These are phyloP conservation scores for Ophiostoma australiae DNA, from an alignment of 2,329 filamentous ascomycete species.

Conservation along the genomic window DNA sequence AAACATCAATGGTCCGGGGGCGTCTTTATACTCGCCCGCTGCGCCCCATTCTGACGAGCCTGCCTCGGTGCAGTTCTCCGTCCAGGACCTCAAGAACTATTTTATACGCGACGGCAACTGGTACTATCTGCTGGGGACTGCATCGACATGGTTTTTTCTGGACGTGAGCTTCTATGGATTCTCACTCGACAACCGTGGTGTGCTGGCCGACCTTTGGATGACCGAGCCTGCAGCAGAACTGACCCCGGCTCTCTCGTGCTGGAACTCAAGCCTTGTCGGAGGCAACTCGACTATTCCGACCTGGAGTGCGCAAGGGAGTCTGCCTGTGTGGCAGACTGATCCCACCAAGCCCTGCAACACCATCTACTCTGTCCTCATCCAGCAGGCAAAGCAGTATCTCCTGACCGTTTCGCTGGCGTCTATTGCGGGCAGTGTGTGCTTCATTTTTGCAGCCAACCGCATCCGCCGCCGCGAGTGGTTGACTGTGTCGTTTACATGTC, in stretches of 20 bases:
- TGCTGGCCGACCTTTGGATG: slow-evolving; percentile 42
- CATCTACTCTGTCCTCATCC: slow-evolving; percentile 48
- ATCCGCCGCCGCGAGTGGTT: slow-evolving; percentile 47
- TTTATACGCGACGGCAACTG: slow-evolving; percentile 47
- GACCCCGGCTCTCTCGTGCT: slow-evolving; percentile 41
- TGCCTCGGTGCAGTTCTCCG: slow-evolving; percentile 47
- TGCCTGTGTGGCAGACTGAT: slow-evolving; percentile 50
- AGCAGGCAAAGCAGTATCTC: slow-evolving; percentile 50
- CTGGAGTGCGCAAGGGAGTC: slow-evolving; percentile 37
- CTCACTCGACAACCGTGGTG: slow-evolving; percentile 44
- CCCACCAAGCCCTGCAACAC: slow-evolving; percentile 46
- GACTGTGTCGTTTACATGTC: slow-evolving; percentile 45
- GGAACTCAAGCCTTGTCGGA: slow-evolving; percentile 42
- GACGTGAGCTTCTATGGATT: slow-evolving; percentile 56
- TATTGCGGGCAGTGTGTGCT: slow-evolving; percentile 47
- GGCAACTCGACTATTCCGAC: slow-evolving; percentile 43
- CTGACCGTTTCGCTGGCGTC: slow-evolving; percentile 49
- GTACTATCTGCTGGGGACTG: slow-evolving; percentile 42
- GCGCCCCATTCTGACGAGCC: slow-evolving; percentile 30
- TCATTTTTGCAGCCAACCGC: slow-evolving; percentile 45
- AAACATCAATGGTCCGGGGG: background rate
- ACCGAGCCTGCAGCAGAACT: slow-evolving; percentile 36
- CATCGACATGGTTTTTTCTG: slow-evolving; percentile 50
- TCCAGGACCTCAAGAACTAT: slow-evolving; percentile 46
- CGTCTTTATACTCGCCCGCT: slow-evolving; percentile 34